Base-by-base conservation (phyloP, 139 green algal species). In the Picochlorum sp. region DNA sequence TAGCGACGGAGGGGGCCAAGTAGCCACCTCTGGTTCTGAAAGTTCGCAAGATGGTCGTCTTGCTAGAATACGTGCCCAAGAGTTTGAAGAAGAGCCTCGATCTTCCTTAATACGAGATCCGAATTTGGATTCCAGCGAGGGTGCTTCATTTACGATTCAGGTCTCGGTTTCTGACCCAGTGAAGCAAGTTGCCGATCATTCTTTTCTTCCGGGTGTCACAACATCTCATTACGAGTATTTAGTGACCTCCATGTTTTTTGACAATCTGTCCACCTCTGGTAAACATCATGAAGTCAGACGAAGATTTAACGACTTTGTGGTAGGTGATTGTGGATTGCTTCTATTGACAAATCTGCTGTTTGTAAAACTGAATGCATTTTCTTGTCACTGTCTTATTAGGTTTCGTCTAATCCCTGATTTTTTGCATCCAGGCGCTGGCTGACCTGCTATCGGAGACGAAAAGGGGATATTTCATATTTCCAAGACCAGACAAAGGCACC, bases 381-480 rank as follows among this genome's bases (percentile, higher is more conserved):
- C 1, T 47, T 47, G 20, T 47, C 39, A n/a, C n/a, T n/a, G n/a
- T n/a, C n/a, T n/a, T n/a, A n/a, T n/a, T n/a, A n/a, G n/a, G n/a
- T n/a, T n/a, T n/a, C n/a, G n/a, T n/a, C n/a, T n/a, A n/a, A n/a
- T n/a, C n/a, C n/a, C n/a, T n/a, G n/a, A n/a, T n/a, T n/a, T n/a
- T n/a, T n/a, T n/a, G n/a, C n/a, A n/a, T 47, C 7, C 12, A 47
- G 39, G 71, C 73, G 10, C 65, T 93, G 33, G 75, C 83, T 30
- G 77, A 86, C 49, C 41, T 89, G 52, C 68, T 96, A 22, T 62
- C 72, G 25, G 55, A 66, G 16, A 79, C 76, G 28, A 82, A 91
- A 57, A 67, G 80, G 3, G 90, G 90, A 30, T 94, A 83, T 70
- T 92, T 97, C 63, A 75, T 96, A 6, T 90, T 90, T 25, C 86